These are phyloP conservation scores for Buddleja alternifolia DNA, from an alignment of 257 asterid species.

Conservation along the genomic window DNA sequence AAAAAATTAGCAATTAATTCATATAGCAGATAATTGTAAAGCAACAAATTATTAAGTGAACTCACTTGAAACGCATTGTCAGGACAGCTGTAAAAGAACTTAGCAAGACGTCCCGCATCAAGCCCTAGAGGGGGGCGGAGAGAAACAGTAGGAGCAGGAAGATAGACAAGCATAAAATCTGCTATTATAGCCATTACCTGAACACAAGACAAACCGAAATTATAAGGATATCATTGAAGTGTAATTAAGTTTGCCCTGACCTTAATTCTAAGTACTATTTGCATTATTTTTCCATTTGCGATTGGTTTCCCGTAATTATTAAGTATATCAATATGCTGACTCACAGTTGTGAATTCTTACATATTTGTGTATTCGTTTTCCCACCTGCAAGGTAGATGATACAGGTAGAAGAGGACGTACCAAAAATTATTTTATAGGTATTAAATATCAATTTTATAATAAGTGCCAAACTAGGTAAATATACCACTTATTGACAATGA, in stretches of 20 bases:
- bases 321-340: background rate
- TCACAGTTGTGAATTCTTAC: background rate
- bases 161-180: slow-evolving; percentile 94
- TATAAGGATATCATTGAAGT: background rate
- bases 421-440: background rate
- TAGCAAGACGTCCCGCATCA: slow-evolving; percentile 77
- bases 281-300: background rate
- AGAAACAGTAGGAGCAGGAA: slow-evolving; percentile 97
- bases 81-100: slow-evolving; percentile 77
- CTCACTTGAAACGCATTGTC: slow-evolving; percentile 93
- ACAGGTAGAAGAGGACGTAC: background rate
- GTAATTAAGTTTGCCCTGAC: background rate
- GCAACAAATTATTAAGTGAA: background rate
- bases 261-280: background rate
- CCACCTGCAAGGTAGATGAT: background rate
- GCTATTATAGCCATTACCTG: slow-evolving; percentile 96
- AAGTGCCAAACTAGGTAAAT: background rate
- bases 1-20: slow-evolving; percentile 4
- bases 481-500: background rate
- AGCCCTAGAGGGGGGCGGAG: slow-evolving; percentile 71
- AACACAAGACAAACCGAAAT: slow-evolving; percentile 25
- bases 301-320: background rate
- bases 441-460: background rate
- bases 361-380: background rate
- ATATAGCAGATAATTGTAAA: slow-evolving; percentile 8